phyloP scores from a whole-genome alignment of 2,329 filamentous ascomycete species.

The Fusarium solani-melongenae region DNA sequence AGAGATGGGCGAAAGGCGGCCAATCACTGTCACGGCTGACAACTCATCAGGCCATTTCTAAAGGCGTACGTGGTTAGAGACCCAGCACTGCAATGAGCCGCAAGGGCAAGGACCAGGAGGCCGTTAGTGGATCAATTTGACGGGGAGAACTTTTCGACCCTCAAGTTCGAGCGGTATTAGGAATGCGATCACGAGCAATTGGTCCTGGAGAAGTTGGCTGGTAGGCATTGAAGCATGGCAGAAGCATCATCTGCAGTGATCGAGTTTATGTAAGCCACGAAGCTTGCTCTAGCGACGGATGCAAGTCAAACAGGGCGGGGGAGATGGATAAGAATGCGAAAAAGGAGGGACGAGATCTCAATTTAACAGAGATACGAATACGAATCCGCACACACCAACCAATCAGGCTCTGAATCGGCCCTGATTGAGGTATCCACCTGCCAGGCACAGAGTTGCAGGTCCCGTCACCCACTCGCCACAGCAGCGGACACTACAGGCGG shows the following conservation, averaged over 20 bases:
- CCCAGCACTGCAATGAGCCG: background rate
- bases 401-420: constrained; percentile 21
- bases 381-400: constrained; percentile 25
- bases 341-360: constrained; percentile 36
- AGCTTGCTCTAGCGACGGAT: constrained; percentile 3
- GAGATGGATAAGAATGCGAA: constrained; percentile 37
- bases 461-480: constrained; percentile 2
- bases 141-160: background rate
- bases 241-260: background rate
- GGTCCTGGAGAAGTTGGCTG: background rate
- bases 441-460: constrained; percentile 23
- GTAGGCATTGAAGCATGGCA: background rate
- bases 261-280: constrained; percentile 18
- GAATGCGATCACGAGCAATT: constrained; percentile 11
- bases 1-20: background rate
- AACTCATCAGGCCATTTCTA: constrained; percentile 39
- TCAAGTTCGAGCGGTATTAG: background rate
- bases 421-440: constrained; percentile 4
- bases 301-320: background rate
- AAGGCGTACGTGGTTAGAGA: background rate
- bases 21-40: constrained; percentile 27
- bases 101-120: constrained; percentile 4
- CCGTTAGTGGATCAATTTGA: constrained; percentile 1
- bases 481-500: background rate
- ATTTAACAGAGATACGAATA: constrained; percentile 33